Conservation (phyloP, 2,329 filamentous ascomycete genomes). For the Pseudogymnoascus sp. region DNA sequence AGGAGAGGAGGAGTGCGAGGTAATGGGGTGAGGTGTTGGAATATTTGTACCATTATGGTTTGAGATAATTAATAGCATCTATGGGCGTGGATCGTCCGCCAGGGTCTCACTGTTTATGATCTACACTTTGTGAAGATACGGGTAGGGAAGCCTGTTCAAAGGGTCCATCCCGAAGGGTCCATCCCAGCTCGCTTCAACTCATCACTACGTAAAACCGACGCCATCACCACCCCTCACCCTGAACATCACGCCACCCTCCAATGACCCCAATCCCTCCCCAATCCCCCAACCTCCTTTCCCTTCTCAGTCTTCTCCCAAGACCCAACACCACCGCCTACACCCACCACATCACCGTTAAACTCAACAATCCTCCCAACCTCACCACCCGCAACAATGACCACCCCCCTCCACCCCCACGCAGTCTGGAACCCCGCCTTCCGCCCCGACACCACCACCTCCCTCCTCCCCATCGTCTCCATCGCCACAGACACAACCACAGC, state of each 20-base stretch:
- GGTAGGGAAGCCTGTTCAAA: background rate
- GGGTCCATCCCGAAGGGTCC: background rate
- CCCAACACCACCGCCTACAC: background rate
- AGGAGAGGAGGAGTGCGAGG: slow-evolving; percentile 50
- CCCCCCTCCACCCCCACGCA: background rate
- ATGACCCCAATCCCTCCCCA: background rate
- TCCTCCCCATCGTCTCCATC: background rate
- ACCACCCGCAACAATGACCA: background rate
- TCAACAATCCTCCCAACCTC: background rate
- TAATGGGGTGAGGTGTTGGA: background rate
- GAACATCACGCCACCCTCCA: background rate
- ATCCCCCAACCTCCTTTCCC: background rate
- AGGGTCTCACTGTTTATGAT: background rate
- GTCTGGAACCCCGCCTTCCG: slow-evolving; percentile 4
- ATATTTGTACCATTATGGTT: background rate
- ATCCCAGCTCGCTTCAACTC: background rate
- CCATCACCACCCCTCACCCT: background rate
- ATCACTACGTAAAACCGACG: slow-evolving; percentile 2
- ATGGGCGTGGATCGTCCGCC: background rate
- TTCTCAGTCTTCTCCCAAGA: background rate
- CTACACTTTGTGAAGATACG: background rate
- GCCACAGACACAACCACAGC: background rate
- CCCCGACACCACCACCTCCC: background rate
- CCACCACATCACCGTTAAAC: background rate
- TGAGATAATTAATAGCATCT: background rate